These are phyloP conservation scores for Hordeum vulgare DNA, from an alignment of 176 grass and related monocot genomes.

Conservation along the genomic window DNA sequence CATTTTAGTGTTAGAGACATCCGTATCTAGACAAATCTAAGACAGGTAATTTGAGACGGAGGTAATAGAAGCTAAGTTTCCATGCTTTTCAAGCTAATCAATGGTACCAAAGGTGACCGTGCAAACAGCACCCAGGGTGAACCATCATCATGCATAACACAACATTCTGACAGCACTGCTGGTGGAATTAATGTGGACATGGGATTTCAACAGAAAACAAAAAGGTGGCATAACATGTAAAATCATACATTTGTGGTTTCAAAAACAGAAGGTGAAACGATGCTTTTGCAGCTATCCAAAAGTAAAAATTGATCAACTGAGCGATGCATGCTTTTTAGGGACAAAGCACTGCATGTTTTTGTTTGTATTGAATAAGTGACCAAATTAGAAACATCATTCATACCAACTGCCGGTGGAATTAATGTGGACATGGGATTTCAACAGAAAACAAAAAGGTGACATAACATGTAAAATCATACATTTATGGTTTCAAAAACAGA, in stretches of 20 bases:
- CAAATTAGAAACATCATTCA: neutral
- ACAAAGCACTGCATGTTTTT: neutral
- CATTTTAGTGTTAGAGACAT: no score
- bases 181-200: neutral
- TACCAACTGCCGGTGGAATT: neutral
- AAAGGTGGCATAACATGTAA: neutral
- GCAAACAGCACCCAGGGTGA: neutral
- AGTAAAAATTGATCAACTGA: neutral
- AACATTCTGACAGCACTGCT: neutral
- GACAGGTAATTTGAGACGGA: no score
- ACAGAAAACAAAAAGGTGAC: neutral
- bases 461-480: neutral
- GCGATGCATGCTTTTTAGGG: neutral
- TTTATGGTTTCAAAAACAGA: neutral
- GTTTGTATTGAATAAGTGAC: neutral
- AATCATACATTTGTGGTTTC: neutral
- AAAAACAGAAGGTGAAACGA: neutral
- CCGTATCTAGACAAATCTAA: no score
- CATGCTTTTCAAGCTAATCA: neutral
- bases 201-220: neutral
- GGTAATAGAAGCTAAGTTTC: neutral
- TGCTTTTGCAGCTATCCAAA: neutral
- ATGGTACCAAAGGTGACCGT: neutral
- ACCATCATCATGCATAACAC: neutral
- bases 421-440: neutral